Evolutionary conservation across 2,329 filamentous ascomycete species (phyloP).

Genomic region (Nemania diffusa): DNA sequence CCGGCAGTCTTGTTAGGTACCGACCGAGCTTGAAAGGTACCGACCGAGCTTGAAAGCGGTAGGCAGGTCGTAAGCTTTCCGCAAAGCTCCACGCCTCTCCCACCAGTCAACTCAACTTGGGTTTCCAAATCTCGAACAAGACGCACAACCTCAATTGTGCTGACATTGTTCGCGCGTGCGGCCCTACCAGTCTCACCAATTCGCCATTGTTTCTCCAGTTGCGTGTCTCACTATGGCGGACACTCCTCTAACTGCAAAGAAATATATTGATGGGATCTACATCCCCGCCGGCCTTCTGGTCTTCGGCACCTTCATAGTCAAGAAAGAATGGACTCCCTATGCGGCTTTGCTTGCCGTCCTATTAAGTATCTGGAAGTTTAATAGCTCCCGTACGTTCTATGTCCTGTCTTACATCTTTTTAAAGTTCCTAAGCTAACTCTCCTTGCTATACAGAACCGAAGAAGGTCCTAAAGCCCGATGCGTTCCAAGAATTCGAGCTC

Average conservation of each 20-base stretch:
- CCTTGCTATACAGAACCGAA: conserved; percentile 67
- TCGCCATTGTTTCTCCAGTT: background rate
- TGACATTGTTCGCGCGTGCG: conserved; percentile 12
- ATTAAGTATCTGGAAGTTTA: conserved; percentile 78
- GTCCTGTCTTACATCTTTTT: conserved; percentile 3
- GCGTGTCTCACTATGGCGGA: conserved; percentile 51
- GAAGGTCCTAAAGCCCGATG: conserved; percentile 85
- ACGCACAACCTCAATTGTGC: conserved; percentile 8
- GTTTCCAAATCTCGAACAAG: conserved; percentile 13
- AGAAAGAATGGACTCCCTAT: conserved; percentile 79
- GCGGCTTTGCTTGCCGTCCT: conserved; percentile 73
- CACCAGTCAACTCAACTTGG: conserved; percentile 4
- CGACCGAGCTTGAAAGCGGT: conserved; percentile 19
- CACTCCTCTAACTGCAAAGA: conserved; percentile 61
- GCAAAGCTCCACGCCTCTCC: conserved; percentile 12
- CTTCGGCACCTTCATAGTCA: conserved; percentile 79
- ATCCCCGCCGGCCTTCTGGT: conserved; percentile 84
- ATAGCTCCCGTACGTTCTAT: conserved; percentile 70
- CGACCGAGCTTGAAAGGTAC: conserved; percentile 22
- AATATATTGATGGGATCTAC: conserved; percentile 82
- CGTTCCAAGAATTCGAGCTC: conserved; percentile 92
- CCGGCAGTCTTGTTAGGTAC: conserved; percentile 28
- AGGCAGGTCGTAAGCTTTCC: conserved; percentile 20
- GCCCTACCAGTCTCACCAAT: conserved; percentile 11
- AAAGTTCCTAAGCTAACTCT: conserved; percentile 34